Percentiles rank a stretch among this genome's conserved stretches.
These are phyloP conservation scores for Erodium trifolium DNA, from an alignment of 441 rosid genomes.

Conservation along the genomic window DNA sequence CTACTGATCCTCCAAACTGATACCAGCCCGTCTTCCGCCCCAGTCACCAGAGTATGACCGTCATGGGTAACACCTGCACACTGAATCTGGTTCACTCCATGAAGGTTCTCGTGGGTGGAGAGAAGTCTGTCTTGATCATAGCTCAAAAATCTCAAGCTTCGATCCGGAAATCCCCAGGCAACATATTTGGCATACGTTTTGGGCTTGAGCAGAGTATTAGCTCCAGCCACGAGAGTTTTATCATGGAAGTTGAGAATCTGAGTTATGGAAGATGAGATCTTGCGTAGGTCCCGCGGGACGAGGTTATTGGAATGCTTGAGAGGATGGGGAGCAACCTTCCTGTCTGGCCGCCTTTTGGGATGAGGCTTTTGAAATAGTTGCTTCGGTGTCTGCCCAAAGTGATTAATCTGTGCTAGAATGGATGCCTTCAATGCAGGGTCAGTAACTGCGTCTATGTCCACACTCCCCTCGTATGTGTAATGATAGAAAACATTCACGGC, in stretches of 20 bases:
- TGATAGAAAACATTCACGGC: constrained; percentile 94
- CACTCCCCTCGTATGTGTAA: constrained; percentile 97
- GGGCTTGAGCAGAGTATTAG: constrained; percentile 77
- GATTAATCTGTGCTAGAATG: constrained; percentile 90
- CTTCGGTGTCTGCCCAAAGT: constrained; percentile 96
- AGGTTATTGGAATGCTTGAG: constrained; percentile 77
- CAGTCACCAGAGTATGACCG: constrained; percentile 85
- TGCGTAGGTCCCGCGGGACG: constrained; percentile 80
- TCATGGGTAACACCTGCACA: constrained; percentile 88
- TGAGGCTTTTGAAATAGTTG: constrained; percentile 86
- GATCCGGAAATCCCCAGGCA: constrained; percentile 97
- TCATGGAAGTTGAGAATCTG: constrained; percentile 78
- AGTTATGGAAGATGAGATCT: constrained; percentile 56
- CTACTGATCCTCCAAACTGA: constrained; percentile 86
- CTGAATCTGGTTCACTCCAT: constrained; percentile 86
- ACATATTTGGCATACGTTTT: constrained; percentile 78
- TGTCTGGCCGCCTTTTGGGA: constrained; percentile 62
- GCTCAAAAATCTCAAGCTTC: constrained; percentile 92
- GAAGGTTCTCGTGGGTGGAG: constrained; percentile 97
- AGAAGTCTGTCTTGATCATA: constrained; percentile 93
- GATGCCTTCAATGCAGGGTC: constrained; percentile 98
- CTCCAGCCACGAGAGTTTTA: constrained; percentile 71
- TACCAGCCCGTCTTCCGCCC: constrained; percentile 88
- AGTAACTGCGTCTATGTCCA: constrained; percentile 85
- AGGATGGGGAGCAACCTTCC: constrained; percentile 76